A percentile compares a stretch with the other conserved stretches of the same genome.
phyloP scores from a whole-genome alignment of 2,329 filamentous ascomycete species.

The Laburnicola sp. region DNA sequence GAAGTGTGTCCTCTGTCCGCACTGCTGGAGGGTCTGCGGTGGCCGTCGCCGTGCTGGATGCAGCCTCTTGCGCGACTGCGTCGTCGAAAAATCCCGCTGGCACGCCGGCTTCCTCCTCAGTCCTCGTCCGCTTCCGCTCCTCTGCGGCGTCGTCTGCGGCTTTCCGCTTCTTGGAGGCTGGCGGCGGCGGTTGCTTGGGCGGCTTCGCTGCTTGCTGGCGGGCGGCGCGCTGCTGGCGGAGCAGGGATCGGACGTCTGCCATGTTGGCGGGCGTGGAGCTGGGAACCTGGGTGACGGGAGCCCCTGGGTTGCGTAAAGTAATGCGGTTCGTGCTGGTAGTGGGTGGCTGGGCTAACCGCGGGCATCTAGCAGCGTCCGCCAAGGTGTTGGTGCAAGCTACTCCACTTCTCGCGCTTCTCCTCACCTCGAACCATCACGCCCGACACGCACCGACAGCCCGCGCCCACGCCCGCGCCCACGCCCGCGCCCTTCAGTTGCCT shows the following conservation, averaged over 20 bases:
- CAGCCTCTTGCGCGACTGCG: slow-evolving; percentile 15
- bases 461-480: slow-evolving; percentile 21
- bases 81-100: slow-evolving; percentile 44
- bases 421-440: slow-evolving; percentile 28
- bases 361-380: too few relatives aligned
- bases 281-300: background rate
- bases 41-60: background rate
- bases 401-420: slow-evolving; percentile 33
- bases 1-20: background rate
- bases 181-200: slow-evolving; percentile 34
- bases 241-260: slow-evolving; percentile 45
- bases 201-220: slow-evolving; percentile 40
- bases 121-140: slow-evolving; percentile 39
- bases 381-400: slow-evolving; percentile 8
- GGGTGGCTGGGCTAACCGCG: background rate
- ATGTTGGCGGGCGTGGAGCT: slow-evolving; percentile 19
- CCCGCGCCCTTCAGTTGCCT: slow-evolving; percentile 9
- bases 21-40: background rate
- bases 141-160: slow-evolving; percentile 34
- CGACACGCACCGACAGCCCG: slow-evolving; percentile 38
- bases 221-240: slow-evolving; percentile 45
- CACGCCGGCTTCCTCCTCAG: slow-evolving; percentile 36
- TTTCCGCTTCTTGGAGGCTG: slow-evolving; percentile 43
- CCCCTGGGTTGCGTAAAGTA: background rate
- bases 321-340: too few relatives aligned